phyloP scores from a whole-genome alignment of 2,329 filamentous ascomycete species.

The Emericellopsis cladophorae region DNA sequence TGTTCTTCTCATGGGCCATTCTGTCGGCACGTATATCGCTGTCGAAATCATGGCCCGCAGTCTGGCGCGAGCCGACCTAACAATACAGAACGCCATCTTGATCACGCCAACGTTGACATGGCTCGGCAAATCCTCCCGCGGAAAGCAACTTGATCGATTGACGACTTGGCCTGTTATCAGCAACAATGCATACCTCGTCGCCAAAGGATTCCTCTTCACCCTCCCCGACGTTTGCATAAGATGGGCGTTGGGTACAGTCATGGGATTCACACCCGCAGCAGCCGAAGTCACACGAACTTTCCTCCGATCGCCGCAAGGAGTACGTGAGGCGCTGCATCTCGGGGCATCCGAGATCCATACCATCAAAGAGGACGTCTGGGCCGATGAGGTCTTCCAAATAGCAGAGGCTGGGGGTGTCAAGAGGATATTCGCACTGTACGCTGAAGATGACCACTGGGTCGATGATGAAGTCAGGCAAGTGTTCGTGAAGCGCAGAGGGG shows the following conservation, averaged over 20 bases:
- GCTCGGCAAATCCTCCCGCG: conserved; percentile 50
- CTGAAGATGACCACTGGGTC: conserved; percentile 49
- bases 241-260: conserved; percentile 26
- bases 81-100: conserved; percentile 42
- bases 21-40: conserved; percentile 59
- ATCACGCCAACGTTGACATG: conserved; percentile 67
- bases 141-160: conserved; percentile 23
- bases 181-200: conserved; percentile 19
- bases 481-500: conserved; percentile 34
- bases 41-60: conserved; percentile 55
- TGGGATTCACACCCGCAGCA: conserved; percentile 35
- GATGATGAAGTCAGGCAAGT: conserved; percentile 40
- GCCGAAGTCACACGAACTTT: conserved; percentile 38
- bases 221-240: conserved; percentile 24
- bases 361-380: conserved; percentile 47
- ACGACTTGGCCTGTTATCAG: not conserved
- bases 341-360: conserved; percentile 46
- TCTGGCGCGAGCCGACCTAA: conserved; percentile 24
- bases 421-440: conserved; percentile 50
- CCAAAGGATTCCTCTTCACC: conserved; percentile 25
- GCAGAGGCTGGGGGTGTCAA: conserved; percentile 13
- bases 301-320: conserved; percentile 41
- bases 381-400: conserved; percentile 38
- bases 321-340: conserved; percentile 47
- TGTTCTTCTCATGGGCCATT: conserved; percentile 61